Conservation (phyloP, 768 basidiomycete species). For the Gloeostereum incarnatum region DNA sequence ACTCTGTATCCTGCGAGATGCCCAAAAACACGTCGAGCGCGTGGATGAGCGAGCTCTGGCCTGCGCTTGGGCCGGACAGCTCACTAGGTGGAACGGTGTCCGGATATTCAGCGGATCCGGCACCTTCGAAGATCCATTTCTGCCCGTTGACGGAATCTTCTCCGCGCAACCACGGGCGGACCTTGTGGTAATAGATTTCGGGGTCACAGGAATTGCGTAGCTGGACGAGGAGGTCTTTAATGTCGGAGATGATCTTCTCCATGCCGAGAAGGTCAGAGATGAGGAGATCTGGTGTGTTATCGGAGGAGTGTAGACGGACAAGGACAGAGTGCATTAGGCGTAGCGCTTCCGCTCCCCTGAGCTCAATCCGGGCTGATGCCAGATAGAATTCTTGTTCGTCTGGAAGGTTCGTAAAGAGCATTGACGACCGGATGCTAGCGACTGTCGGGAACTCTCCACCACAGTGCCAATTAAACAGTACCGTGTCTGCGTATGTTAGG, state of each 20-base stretch:
- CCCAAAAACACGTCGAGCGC: constrained; percentile 45
- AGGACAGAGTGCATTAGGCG: constrained; percentile 44
- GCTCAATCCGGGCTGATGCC: constrained; percentile 48
- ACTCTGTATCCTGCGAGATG: constrained; percentile 19
- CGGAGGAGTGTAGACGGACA: constrained; percentile 52
- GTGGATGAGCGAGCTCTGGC: constrained; percentile 53
- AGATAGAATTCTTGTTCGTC: constrained; percentile 56
- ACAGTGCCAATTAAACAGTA: constrained; percentile 85
- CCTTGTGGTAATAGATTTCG: constrained; percentile 41
- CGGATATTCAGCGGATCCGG: constrained; percentile 19
- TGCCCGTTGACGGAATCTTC: constrained; percentile 24
- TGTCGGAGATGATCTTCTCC: constrained; percentile 39
- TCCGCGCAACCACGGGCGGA: constrained; percentile 60
- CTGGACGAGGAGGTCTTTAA: constrained; percentile 30
- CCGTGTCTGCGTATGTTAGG: constrained; percentile 92
- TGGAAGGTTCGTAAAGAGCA: constrained; percentile 38
- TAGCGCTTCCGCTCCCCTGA: constrained; percentile 46
- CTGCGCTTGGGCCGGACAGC: constrained; percentile 50
- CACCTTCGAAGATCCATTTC: constrained; percentile 37
- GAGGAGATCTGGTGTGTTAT: constrained; percentile 34
- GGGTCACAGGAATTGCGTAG: constrained; percentile 44
- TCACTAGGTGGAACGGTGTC: constrained; percentile 21
- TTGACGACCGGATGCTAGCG: constrained; percentile 36
- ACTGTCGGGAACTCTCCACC: constrained; percentile 47
- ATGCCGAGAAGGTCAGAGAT: constrained; percentile 37